Evolutionary conservation across 768 basidiomycete genomes (phyloP), one percentile per base, ranked within the genome.

Genomic region (Gymnopilus junonius): DNA sequence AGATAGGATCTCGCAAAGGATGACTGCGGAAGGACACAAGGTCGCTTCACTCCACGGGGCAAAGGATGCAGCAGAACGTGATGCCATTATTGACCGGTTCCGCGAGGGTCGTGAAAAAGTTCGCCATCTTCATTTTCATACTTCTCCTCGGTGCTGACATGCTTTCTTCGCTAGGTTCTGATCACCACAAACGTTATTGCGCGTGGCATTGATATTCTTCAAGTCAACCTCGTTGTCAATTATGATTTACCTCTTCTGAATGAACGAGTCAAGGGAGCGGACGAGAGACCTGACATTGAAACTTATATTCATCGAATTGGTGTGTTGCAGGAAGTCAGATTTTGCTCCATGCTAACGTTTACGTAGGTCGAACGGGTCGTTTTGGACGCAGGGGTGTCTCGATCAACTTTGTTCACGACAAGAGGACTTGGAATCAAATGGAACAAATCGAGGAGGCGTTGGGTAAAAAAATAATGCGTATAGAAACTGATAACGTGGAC

Each of bases 161-260:
- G 12, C 25, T 48, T 25, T 42, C n/a, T 40, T 48, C 17, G 32
- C 25, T 27, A 84, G 83, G 85, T 86, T 54, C 80, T 99, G 67
- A 99, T 99, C 74, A 99, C 97, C 56, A 99, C 97, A 39, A 99
- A 99, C 76, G 97, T 99, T 72, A 92, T 99, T 66, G 96, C 97
- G 1, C 89, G 97, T 17, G 97, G 97, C 43, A 99, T 99, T 79
- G 97, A 99, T 71, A 97, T 99, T 71, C 83, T 95, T 59, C 97
- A 98, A 80, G 97, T 99, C 70, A 99, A 98, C 82, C 95, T 99
- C 95, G 97, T 99, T n/a, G 95, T 99, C 76, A 99, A 99, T 79
- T 99, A 99, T 73, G 96, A 98, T 73, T 84, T 97, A 27, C 95
- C 96, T 0, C 79, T 95, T 48, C 87, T 93, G 85, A 90, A 87